Percentiles rank a stretch among this genome's conserved stretches.
Conservation (phyloP, 305 asterid genomes). For the Fraxinus ornus region DNA sequence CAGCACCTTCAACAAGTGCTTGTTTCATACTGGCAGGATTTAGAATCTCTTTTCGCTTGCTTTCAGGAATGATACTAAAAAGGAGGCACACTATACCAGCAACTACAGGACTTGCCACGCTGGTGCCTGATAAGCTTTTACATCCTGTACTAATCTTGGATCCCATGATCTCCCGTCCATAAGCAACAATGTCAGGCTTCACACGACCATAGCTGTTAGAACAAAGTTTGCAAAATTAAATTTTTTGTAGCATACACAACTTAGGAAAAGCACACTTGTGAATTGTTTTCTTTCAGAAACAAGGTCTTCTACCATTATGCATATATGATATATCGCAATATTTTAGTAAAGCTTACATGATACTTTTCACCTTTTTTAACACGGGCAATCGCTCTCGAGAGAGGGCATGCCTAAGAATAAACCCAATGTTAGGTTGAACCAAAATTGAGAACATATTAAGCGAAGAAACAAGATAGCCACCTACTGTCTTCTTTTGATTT, state of each 20-base stretch:
- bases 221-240: conserved; percentile 24
- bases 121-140: conserved; percentile 97
- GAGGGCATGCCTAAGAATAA: background rate
- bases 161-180: conserved; percentile 97
- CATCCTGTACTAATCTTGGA: conserved; percentile 98
- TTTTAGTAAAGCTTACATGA: background rate
- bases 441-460: background rate
- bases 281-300: background rate
- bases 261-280: background rate
- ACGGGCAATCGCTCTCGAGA: background rate
- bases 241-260: conserved; percentile 14
- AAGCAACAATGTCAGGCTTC: conserved; percentile 98
- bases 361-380: background rate
- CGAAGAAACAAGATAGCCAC: background rate
- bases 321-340: background rate
- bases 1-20: conserved; percentile 95
- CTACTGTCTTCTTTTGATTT: background rate
- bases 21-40: conserved; percentile 98
- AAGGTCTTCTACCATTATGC: background rate
- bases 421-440: background rate
- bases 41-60: conserved; percentile 67
- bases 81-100: conserved; percentile 99
- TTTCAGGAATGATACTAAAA: conserved; percentile 81
- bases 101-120: conserved; percentile 99
- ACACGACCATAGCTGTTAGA: conserved; percentile 87